Evolutionary conservation across 2,329 filamentous ascomycete species (phyloP), one percentile per base, ranked within the genome.

Genomic region (Pseudogymnoascus sp.): DNA sequence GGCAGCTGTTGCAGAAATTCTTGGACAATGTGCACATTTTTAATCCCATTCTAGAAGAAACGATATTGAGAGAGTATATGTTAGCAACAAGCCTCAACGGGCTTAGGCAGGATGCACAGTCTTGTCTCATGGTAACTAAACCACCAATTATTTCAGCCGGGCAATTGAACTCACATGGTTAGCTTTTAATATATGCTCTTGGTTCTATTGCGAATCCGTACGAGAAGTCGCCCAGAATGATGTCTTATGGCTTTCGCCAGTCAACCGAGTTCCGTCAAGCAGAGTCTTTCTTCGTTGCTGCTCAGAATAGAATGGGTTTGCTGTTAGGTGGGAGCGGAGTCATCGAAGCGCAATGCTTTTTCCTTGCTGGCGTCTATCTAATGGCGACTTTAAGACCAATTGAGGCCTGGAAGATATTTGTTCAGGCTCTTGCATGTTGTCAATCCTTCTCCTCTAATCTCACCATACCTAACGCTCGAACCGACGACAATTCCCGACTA

Each of bases 381-480:
- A 82, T 83, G 78, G 76, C 75, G 61, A 76, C 74, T 0, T 75
- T 82, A 56, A 76, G 77, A 59, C 79, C 79, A 0, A 72, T 79
- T 46, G 74, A 78, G 59, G 82, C 80, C 0, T 84, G 81, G 81
- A 74, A 77, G 4, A 77, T 78, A 69, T 84, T 84, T 64, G 74
- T 79, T 0, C 80, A 83, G 65, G 79, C 80, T 0, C 69, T 82
- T 0, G 79, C 80, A 0, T 75, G 73, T 8, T 84, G 80, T 42
- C 80, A 77, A 67, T 74, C 68, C 62, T 75, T 77, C 25, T 73
- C 67, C 60, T 38, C 64, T 56, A 37, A 62, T 62, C 34, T 16
- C 23, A 12, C 16, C 23, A 28, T n/a, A n/a, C 40, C 36, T n/a
- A 16, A 25, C 21, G 12, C 49, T 40, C 31, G 42, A 31, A 23